These are phyloP conservation scores for Trichoderma sp. DNA, from an alignment of 2,329 filamentous ascomycete species.

Conservation along the genomic window DNA sequence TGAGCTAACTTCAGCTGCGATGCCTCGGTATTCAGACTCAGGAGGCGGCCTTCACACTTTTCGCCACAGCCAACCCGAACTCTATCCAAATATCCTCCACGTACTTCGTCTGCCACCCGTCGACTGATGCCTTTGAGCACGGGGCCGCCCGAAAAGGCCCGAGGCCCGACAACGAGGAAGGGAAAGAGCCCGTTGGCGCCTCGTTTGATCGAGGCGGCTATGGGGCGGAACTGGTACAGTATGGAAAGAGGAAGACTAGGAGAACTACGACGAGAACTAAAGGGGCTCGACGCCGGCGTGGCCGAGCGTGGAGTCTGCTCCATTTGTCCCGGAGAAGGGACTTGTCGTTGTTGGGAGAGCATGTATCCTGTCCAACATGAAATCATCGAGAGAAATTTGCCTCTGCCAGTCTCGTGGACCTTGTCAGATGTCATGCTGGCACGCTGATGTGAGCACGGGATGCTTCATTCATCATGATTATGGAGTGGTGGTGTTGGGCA, in stretches of 20 bases:
- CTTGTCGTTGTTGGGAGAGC: not conserved
- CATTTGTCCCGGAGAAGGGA: not conserved
- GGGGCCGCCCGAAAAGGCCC: slow-evolving; percentile 20
- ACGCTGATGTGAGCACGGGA: slow-evolving; percentile 13
- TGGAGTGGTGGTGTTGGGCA: not conserved
- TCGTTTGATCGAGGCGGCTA: not conserved
- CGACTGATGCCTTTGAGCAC: not conserved
- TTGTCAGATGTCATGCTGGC: not conserved
- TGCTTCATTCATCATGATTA: not conserved
- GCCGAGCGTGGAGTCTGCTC: not conserved
- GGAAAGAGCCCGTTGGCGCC: not conserved
- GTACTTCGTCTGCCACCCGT: not conserved
- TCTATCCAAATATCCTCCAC: not conserved
- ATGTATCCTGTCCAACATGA: not conserved
- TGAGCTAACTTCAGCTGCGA: not conserved
- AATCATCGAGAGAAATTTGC: not conserved
- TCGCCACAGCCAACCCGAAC: not conserved
- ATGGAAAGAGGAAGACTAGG: not conserved
- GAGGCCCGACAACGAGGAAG: slow-evolving; percentile 7
- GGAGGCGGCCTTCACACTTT: not conserved
- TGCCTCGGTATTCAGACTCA: not conserved
- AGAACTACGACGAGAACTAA: not conserved
- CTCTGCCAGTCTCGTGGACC: not conserved
- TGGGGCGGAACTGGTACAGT: not conserved
- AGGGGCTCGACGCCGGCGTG: slow-evolving; percentile 4